Base-by-base conservation (phyloP, 177 flowering plant genomes). In the Vitis hybrid region DNA sequence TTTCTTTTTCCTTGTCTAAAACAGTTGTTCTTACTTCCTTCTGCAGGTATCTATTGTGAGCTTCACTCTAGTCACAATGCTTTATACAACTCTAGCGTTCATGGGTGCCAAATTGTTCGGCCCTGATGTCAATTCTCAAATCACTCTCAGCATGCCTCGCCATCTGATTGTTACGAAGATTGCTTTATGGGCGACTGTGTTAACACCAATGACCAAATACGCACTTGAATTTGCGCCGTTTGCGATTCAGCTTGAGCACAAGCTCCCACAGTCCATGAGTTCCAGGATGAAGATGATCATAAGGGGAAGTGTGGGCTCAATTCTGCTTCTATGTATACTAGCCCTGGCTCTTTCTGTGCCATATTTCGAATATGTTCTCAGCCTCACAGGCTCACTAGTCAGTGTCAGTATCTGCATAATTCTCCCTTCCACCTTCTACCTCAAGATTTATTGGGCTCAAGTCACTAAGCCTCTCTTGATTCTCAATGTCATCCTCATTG, bases 141-240 rank as follows among this genome's bases (percentile, higher is more conserved):
- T 92, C 68, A 90, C 97, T 6, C 93, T 90, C 60, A 92, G 95
- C 82, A 85, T 90, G 90, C 95, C 95, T 24, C 74, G 52, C 51
- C 81, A 84, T 59, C 82, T 78, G 2, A 30, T 88, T 2, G 49
- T 84, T 40, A 88, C 95, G 0, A 85, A 90, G 78, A 80, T 92
- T 7, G 97, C 95, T 0, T 69, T 87, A 4, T 92, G 95, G 97
- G 97, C 96, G 0, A 92, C 95, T 0, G 88, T 92, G 1, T 75
- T 90, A 6, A 90, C 97, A 0, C 97, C 95, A 6, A 89, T 92
- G 95, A 92, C 97, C 48, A 92, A 92, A 74, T 92, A 92, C 48
- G 97, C 95, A 0, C 86, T 92, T 0, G 93, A 90, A 66, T 90
- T 90, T 9, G 87, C 95, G 0, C 95, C 97, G 0, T 77, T 90